Evolutionary conservation across 805 yeast genomes (phyloP).

Genomic region (Brettanomyces naardenensis): DNA sequence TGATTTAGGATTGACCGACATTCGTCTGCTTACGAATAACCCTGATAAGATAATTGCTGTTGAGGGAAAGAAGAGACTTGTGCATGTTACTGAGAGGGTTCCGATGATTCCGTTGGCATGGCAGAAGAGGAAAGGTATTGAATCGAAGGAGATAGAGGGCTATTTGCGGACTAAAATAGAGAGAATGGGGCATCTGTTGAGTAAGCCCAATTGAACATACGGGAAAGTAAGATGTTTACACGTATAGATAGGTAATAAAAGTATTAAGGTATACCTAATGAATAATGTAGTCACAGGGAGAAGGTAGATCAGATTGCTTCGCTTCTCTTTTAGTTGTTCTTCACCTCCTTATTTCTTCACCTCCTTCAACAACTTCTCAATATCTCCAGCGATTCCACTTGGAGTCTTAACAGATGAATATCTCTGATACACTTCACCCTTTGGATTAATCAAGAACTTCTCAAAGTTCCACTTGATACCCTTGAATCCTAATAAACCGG

Average conservation of each 20-base stretch:
- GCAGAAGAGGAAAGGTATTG: constrained; percentile 62
- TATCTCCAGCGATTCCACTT: constrained; percentile 42
- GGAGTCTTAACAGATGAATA: constrained; percentile 66
- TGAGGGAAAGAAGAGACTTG: constrained; percentile 71
- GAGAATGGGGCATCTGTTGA: constrained; percentile 92
- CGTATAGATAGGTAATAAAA: no score
- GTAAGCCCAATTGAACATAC: constrained; percentile 13
- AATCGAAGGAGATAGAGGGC: constrained; percentile 83
- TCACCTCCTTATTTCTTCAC: background rate
- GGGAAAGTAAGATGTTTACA: no score
- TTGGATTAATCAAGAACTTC: constrained; percentile 45
- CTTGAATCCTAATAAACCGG: constrained; percentile 60
- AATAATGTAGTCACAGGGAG: no score
- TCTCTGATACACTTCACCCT: constrained; percentile 47
- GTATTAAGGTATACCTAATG: no score
- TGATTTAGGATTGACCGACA: constrained; percentile 68
- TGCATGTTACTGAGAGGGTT: constrained; percentile 78
- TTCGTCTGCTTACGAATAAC: constrained; percentile 82
- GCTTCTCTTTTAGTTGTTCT: background rate
- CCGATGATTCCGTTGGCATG: constrained; percentile 98
- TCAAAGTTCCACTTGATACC: constrained; percentile 60
- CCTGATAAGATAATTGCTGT: constrained; percentile 96
- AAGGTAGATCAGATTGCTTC: no score
- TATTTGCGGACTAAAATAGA: constrained; percentile 90
- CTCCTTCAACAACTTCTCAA: constrained; percentile 43